These are phyloP conservation scores for Cyberlindnera euphorbiae DNA, from an alignment of 805 yeast species.

Conservation along the genomic window DNA sequence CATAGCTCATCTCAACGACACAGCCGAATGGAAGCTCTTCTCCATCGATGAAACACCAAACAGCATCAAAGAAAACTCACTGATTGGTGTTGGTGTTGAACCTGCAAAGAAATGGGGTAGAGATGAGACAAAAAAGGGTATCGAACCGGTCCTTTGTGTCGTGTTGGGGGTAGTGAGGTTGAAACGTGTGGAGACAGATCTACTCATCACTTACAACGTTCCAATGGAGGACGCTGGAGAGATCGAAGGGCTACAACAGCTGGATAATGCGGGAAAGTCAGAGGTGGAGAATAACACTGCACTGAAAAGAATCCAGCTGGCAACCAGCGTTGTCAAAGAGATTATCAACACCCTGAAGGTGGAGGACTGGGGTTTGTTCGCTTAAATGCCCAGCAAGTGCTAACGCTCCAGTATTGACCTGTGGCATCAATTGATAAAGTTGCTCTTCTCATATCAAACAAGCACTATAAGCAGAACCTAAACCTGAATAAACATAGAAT, in stretches of 20 bases:
- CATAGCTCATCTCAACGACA: constrained; percentile 40
- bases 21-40: constrained; percentile 29
- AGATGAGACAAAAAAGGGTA: constrained; percentile 20
- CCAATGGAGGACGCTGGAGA: constrained; percentile 38
- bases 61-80: constrained; percentile 20
- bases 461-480: too few relatives aligned
- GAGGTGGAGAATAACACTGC: constrained; percentile 19
- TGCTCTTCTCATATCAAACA: too few relatives aligned
- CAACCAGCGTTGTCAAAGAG: constrained; percentile 23
- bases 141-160: constrained; percentile 38
- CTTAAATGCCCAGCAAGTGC: constrained; percentile 21
- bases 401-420: too few relatives aligned
- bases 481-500: too few relatives aligned
- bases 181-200: constrained; percentile 49
- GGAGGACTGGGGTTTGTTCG: constrained; percentile 45
- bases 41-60: constrained; percentile 21
- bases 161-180: constrained; percentile 57
- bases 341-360: constrained; percentile 31
- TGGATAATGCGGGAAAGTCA: neutral
- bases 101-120: constrained; percentile 52
- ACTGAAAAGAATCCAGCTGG: constrained; percentile 26
- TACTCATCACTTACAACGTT: constrained; percentile 54
- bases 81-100: constrained; percentile 35
- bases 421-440: too few relatives aligned
- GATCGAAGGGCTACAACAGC: constrained; percentile 20